Percentiles rank a stretch among this genome's conserved stretches.
Conservation (phyloP, 1,284 basidiomycete genomes). For the Trametes versicolor region DNA sequence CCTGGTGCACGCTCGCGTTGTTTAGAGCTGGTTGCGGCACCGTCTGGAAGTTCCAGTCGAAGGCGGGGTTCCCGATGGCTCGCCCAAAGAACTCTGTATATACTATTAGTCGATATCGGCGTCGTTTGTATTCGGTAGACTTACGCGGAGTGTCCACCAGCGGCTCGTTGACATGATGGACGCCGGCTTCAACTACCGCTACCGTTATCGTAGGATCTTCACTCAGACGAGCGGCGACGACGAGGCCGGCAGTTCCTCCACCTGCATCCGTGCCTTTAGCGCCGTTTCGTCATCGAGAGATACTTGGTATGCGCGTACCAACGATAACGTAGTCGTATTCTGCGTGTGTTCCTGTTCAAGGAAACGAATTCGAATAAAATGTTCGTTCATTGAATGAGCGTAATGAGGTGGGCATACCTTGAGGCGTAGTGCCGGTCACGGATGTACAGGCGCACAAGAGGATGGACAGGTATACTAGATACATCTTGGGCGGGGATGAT, state of each 20-base stretch:
- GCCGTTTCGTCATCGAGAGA: background rate
- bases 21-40: constrained; percentile 28
- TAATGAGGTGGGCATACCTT: background rate
- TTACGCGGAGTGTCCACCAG: constrained; percentile 30
- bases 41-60: constrained; percentile 31
- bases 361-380: no score
- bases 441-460: no score
- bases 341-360: no score
- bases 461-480: no score
- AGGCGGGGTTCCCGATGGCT: constrained; percentile 27
- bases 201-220: constrained; percentile 29
- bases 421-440: background rate
- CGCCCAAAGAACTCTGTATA: constrained; percentile 19
- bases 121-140: background rate
- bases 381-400: no score
- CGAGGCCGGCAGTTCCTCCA: constrained; percentile 7
- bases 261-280: background rate
- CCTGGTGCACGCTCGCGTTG: constrained; percentile 8
- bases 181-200: constrained; percentile 34
- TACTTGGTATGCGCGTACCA: background rate
- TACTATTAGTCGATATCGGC: background rate
- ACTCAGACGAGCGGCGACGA: background rate
- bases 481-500: no score
- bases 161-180: constrained; percentile 27
- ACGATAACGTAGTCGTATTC: constrained; percentile 6